Evolutionary conservation across 768 basidiomycete genomes (phyloP).

Genomic region (Lactarius sanguifluus): DNA sequence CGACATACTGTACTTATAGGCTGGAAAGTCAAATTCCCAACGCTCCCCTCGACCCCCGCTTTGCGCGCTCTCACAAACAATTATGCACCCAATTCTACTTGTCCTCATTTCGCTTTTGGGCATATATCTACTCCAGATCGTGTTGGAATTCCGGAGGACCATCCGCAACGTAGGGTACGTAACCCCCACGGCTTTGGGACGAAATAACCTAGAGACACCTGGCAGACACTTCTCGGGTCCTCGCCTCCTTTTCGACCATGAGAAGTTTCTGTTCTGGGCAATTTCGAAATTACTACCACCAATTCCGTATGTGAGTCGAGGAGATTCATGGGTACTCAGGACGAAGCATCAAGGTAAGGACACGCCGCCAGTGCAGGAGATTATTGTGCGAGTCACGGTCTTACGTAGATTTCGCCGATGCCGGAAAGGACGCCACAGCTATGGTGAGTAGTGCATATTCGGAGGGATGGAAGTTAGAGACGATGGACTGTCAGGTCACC

Average conservation of each 20-base stretch:
- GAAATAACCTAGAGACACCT: not conserved
- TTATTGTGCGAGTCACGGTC: not conserved
- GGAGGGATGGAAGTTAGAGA: not conserved
- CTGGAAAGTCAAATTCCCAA: too few species aligned
- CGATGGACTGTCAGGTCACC: slow-evolving; percentile 2
- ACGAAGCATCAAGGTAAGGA: slow-evolving; percentile 14
- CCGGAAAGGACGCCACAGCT: slow-evolving; percentile 16
- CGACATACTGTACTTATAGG: too few species aligned
- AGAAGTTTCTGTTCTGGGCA: not conserved
- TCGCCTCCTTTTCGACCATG: slow-evolving; percentile 3
- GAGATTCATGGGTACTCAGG: not conserved
- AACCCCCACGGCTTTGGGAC: not conserved
- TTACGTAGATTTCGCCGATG: slow-evolving; percentile 15
- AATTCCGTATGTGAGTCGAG: not conserved
- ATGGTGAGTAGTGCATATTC: not conserved
- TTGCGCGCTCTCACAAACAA: not conserved
- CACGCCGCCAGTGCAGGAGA: not conserved
- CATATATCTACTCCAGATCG: not conserved
- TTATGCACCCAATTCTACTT: not conserved
- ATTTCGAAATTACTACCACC: not conserved
- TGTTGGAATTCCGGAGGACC: slow-evolving; percentile 14
- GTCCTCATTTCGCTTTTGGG: not conserved
- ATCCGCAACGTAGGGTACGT: not conserved
- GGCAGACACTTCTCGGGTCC: slow-evolving; percentile 12
- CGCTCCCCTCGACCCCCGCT: not conserved